A percentile compares a stretch with the other conserved stretches of the same genome.
phyloP scores from a whole-genome alignment of 2,329 filamentous ascomycete genomes.

The Colletotrichum cuscutae region DNA sequence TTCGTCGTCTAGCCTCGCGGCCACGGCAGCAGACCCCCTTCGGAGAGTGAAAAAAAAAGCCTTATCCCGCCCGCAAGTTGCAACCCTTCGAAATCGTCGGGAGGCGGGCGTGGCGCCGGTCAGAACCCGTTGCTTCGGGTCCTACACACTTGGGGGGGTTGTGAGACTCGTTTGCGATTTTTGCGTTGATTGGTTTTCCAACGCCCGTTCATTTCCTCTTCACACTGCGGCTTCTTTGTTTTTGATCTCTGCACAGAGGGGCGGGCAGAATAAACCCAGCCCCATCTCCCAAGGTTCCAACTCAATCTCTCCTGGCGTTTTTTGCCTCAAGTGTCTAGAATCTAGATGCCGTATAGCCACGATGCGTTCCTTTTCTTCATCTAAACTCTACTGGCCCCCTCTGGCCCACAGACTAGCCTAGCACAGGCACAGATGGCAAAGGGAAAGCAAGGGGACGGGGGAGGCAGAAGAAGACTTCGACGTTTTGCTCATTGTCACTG shows the following conservation, averaged over 20 bases:
- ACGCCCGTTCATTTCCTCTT: background rate
- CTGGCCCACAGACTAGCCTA: background rate
- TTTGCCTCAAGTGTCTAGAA: background rate
- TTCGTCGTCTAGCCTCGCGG: background rate
- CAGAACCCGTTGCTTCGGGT: conserved; percentile 33
- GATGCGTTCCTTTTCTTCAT: background rate
- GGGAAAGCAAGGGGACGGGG: background rate
- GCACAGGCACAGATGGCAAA: background rate
- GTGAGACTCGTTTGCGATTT: conserved; percentile 20
- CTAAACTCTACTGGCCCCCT: background rate
- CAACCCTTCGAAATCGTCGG: background rate
- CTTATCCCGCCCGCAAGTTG: too few species aligned
- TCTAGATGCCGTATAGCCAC: background rate
- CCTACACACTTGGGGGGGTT: background rate
- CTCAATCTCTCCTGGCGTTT: background rate
- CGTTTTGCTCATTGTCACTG: background rate
- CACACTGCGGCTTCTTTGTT: background rate
- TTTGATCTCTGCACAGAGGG: background rate
- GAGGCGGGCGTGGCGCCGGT: conserved; percentile 29
- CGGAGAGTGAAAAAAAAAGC: background rate
- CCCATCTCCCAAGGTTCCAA: background rate
- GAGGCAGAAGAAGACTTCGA: background rate
- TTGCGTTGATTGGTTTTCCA: background rate
- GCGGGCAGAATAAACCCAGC: background rate
- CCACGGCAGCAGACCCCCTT: background rate